These are phyloP conservation scores for Citrus glauca DNA, from an alignment of 345 rosid species.

Conservation along the genomic window DNA sequence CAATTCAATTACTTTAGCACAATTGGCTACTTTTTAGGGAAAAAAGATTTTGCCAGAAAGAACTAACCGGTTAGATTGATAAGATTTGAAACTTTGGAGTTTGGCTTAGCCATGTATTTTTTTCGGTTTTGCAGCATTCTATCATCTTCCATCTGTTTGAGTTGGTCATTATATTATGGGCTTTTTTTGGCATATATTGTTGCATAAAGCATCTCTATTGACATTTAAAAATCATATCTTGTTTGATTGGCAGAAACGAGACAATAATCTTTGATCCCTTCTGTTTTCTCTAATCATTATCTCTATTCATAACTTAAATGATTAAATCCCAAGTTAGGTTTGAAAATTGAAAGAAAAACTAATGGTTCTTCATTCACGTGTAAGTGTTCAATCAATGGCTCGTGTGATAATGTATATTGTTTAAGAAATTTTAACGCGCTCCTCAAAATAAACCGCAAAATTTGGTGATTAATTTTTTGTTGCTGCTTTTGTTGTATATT, in stretches of 20 bases:
- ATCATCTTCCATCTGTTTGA: conserved; percentile 5
- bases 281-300: background rate
- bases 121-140: background rate
- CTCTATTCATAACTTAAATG: too few relatives aligned
- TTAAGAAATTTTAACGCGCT: too few relatives aligned
- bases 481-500: too few relatives aligned
- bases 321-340: too few relatives aligned
- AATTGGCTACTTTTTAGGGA: too few relatives aligned
- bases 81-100: background rate
- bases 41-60: background rate
- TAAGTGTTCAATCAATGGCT: too few relatives aligned
- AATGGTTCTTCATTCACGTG: too few relatives aligned
- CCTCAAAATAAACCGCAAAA: too few relatives aligned
- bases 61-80: background rate
- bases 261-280: background rate
- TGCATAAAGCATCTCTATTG: background rate
- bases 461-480: too few relatives aligned
- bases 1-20: background rate
- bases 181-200: background rate
- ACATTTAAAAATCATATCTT: background rate
- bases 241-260: too few relatives aligned
- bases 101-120: background rate
- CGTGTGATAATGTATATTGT: too few relatives aligned
- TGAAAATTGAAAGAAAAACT: too few relatives aligned
- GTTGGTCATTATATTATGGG: background rate